Evolutionary conservation across 352 stramenopile genomes (phyloP), one percentile per base, ranked within the genome.

Genomic region (Salisapilia sapeloensis): DNA sequence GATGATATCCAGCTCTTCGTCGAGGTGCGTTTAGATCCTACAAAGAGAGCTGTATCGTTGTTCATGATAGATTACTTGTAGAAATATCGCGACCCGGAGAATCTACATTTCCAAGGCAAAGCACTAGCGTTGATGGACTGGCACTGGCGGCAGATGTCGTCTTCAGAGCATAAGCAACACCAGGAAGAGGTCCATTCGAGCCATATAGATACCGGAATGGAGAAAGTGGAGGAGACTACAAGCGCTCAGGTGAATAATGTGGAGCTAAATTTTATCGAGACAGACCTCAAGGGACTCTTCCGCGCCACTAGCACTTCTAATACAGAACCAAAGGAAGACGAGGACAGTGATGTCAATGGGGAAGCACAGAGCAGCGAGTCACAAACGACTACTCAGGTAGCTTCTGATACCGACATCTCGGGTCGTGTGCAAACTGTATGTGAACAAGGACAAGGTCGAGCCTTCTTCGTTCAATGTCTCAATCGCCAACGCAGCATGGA

Each of bases 71-170:
- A 33, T 22, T 33, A 16, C 14, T 6, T 10, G 2, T 37, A 65
- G 47, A 90, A 83, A 29, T 67, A 67, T 24, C 65, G 67, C 1
- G 74, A 90, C 40, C 64, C 70, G 1, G 74, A 90, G 41, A 90
- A 84, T 28, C 66, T 90, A 67, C 74, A 90, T 35, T 90, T 90
- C 37, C 74, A 90, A 29, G 74, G 74, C 5, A 90, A 86, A 37
- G 74, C 74, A 15, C 35, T 90, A n/a, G 66, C 74, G n/a, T 25
- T 90, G 25, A 24, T 90, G 16, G 74, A 90, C 40, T 90, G 74
- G 74, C 70, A 90, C 29, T 85, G 70, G 69, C 53, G 39, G 8
- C 82, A 83, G 24, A 60, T 53, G 39, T 56, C n/a, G n/a, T n/a
- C n/a, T n/a, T n/a, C n/a, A n/a, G n/a, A n/a, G n/a, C n/a, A n/a